Base-by-base conservation (phyloP, 2,329 filamentous ascomycete genomes). In the Sclerotinia trifoliorum region DNA sequence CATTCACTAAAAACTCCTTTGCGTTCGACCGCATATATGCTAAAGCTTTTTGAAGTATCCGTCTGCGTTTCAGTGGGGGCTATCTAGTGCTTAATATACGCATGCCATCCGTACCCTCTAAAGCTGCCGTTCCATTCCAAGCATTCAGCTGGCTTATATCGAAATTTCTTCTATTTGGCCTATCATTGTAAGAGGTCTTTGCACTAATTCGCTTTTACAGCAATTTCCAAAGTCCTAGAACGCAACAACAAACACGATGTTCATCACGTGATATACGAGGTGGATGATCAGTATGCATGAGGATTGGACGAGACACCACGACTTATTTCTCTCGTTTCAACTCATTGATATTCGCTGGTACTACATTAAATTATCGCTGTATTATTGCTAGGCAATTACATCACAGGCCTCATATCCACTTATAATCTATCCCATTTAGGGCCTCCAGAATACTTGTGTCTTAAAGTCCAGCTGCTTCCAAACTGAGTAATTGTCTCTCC, bases 61-160 rank as follows among this genome's bases (percentile, higher is more conserved):
- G 63, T 29, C 24, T 65, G 2, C 2, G 4, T 0, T 42, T 56
- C 15, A 70, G 75, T 63, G 79, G 81, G 65, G 80, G 81, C 67
- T 81, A 79, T 63, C 68, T 81, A 5, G 77, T 75, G 2, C 65
- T 81, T 39, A 80, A 81, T 67, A 73, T 81, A 11, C 80, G 79
- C 79, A 74, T 76, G 5, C 70, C 77, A 39, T 71, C 77, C n/a
- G 74, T 10, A 78, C 52, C 73, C 72, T 2, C 73, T 75, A 8
- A 75, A 75, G 3, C 63, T 68, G 29, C 76, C 39, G 11, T 42
- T 42, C 13, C 39, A 42, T 42, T 17, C 5, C 15, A 17, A 42
- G 15, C 39, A n/a, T 24, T 24, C 24, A 13, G 49, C 24, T 26
- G 13, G 10, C 29, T 24, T 17, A 8, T 21, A 19, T 15, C 6